Evolutionary conservation across 2,329 filamentous ascomycete species (phyloP).

Genomic region (Penicillium glabrum): DNA sequence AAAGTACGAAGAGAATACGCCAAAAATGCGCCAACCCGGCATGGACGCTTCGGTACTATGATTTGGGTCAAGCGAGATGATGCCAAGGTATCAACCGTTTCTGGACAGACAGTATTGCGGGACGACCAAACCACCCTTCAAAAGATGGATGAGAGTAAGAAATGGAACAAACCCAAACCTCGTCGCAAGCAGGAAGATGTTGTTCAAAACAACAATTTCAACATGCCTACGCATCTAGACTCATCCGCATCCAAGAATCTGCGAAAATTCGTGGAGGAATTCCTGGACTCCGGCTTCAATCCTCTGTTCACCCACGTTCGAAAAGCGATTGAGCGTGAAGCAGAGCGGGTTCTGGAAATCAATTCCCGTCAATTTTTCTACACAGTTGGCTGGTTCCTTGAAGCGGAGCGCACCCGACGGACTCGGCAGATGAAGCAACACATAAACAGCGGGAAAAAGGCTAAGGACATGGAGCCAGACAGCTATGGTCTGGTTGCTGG

Average conservation of each 20-base stretch:
- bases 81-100: constrained; percentile 79
- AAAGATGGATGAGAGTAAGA: constrained; percentile 90
- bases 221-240: constrained; percentile 69
- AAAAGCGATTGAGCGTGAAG: constrained; percentile 86
- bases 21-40: constrained; percentile 76
- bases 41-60: constrained; percentile 96
- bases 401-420: constrained; percentile 75
- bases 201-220: constrained; percentile 68
- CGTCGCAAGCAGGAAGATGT: constrained; percentile 62
- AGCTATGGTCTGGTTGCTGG: constrained; percentile 84
- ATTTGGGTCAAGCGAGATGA: constrained; percentile 91
- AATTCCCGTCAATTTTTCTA: constrained; percentile 90
- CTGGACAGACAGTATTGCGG: constrained; percentile 80
- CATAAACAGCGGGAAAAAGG: constrained; percentile 47
- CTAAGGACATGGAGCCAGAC: constrained; percentile 62
- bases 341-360: constrained; percentile 72
- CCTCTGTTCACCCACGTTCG: constrained; percentile 82
- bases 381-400: constrained; percentile 86
- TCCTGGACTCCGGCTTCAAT: constrained; percentile 94
- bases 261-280: constrained; percentile 82
- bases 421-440: constrained; percentile 56
- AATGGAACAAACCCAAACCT: constrained; percentile 77
- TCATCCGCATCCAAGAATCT: constrained; percentile 73
- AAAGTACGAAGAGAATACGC: constrained; percentile 77
- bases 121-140: constrained; percentile 71